These are phyloP conservation scores for Endotrypanum monterogeii DNA, from an alignment of 208 protist species.

Conservation along the genomic window DNA sequence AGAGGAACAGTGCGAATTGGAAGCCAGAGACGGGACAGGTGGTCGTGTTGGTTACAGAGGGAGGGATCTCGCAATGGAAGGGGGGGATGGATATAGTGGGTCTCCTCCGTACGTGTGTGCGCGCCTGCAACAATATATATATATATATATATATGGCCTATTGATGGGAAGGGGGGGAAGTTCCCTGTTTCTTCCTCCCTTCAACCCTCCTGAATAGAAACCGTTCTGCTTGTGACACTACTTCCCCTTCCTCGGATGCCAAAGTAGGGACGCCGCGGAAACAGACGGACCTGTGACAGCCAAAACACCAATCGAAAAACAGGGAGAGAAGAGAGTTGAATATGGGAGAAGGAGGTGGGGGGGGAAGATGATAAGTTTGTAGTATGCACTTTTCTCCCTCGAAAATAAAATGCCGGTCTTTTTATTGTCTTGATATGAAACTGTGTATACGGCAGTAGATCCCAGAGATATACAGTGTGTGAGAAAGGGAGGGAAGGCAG, in stretches of 20 bases:
- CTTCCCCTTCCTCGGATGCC: neutral
- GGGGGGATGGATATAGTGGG: constrained; percentile 1
- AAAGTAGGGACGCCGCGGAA: neutral
- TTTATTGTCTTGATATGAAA: too few species aligned
- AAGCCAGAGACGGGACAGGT: neutral
- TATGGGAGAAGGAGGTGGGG: neutral
- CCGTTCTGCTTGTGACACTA: too few species aligned
- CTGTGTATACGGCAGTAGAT: too few species aligned
- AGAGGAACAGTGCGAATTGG: too few species aligned
- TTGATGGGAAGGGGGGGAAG: too few species aligned
- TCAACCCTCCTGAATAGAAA: neutral
- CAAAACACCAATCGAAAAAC: neutral
- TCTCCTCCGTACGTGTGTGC: neutral
- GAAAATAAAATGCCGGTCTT: neutral
- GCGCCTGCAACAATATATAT: too few species aligned
- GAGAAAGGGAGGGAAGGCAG: too few species aligned
- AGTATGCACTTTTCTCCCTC: too few species aligned
- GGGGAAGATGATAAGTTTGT: neutral
- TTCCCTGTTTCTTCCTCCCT: too few species aligned
- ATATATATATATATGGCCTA: too few species aligned
- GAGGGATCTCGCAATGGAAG: neutral
- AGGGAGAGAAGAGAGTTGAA: neutral
- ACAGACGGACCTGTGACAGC: neutral
- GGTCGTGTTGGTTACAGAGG: too few species aligned
- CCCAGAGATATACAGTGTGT: too few species aligned